Evolutionary conservation across 2,329 filamentous ascomycete species (phyloP), one percentile per base, ranked within the genome.

Genomic region (Beauveria bassiana): DNA sequence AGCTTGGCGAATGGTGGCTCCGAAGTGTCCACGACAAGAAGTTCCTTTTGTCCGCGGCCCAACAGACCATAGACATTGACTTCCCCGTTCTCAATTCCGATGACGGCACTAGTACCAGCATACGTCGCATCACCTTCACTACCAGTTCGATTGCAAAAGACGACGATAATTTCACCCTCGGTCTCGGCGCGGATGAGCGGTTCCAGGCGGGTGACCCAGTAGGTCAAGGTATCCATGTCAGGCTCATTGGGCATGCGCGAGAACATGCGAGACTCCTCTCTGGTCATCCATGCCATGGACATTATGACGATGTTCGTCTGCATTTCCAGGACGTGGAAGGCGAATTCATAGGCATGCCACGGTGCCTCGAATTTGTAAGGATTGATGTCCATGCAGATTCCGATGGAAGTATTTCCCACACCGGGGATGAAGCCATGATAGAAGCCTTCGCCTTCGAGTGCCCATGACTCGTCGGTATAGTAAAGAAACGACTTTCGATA

Each of bases 121-220:
- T 91, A 95, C 0, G 84, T 80, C 0, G 80, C 86, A 0, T 85
- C 81, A 5, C 78, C 82, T 66, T 95, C 90, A 0, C 75, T 78
- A 0, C 90, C 90, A 38, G 81, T 82, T 5, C 90, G 79, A 69
- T 95, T 93, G 43, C 84, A 85, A 65, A 91, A 81, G 0, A 93
- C 79, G 0, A 93, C 77, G 43, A 90, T 84, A n/a, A 88, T 80
- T 62, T 91, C 87, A 0, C 83, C 79, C 0, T 77, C 67, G 0
- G 64, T 74, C 1, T 85, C 78, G 0, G 74, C 69, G 7, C 80
- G 75, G 26, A 87, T 84, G 0, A 88, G 59, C 0, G 90, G 90
- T 60, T 88, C 85, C 5, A 93, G 78, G 0, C 90, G 81, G 26
- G 84, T 81, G 0, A 91, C 77, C 90, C 90, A 93, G 68, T 93